Percentiles rank a stretch among this genome's conserved stretches.
phyloP scores from a whole-genome alignment of 1,284 basidiomycete genomes.

The Kwoniella shivajii region DNA sequence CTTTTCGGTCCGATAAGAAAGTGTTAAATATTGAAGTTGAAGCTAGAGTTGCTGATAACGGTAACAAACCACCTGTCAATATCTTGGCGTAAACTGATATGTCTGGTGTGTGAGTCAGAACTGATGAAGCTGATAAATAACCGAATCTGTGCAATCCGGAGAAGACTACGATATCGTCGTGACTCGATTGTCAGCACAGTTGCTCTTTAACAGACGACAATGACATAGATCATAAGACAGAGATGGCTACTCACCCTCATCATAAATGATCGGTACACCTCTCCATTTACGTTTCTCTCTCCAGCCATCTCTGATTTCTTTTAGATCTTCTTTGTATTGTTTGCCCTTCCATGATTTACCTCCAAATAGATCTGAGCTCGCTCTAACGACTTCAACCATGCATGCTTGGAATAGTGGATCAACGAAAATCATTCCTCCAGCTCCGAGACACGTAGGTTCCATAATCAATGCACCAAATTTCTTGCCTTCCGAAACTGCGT shows the following conservation, averaged over 20 bases:
- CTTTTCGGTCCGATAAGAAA: slow-evolving; percentile 74
- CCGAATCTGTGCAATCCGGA: slow-evolving; percentile 87
- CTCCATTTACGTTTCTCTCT: slow-evolving; percentile 57
- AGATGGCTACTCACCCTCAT: slow-evolving; percentile 70
- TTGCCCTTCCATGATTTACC: slow-evolving; percentile 11
- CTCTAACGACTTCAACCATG: slow-evolving; percentile 78
- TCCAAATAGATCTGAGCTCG: slow-evolving; percentile 56
- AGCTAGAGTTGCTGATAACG: slow-evolving; percentile 82
- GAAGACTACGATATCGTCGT: slow-evolving; percentile 66
- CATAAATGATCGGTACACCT: slow-evolving; percentile 88
- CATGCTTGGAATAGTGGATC: slow-evolving; percentile 94
- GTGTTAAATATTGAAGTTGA: slow-evolving; percentile 75
- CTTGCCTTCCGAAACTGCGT: slow-evolving; percentile 55
- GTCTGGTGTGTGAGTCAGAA: slow-evolving; percentile 76
- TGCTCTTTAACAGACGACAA: neutral
- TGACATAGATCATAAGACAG: too few relatives aligned
- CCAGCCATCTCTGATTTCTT: slow-evolving; percentile 5
- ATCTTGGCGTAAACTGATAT: slow-evolving; percentile 92
- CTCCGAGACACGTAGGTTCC: slow-evolving; percentile 92
- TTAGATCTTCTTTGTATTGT: slow-evolving; percentile 18
- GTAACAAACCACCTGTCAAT: slow-evolving; percentile 88
- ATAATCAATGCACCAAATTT: slow-evolving; percentile 73
- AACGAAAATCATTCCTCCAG: slow-evolving; percentile 96
- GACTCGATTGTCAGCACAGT: neutral
- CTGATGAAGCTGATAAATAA: slow-evolving; percentile 63